Evolutionary conservation across 2,329 filamentous ascomycete genomes (phyloP).

Genomic region (Blumeria hordei): DNA sequence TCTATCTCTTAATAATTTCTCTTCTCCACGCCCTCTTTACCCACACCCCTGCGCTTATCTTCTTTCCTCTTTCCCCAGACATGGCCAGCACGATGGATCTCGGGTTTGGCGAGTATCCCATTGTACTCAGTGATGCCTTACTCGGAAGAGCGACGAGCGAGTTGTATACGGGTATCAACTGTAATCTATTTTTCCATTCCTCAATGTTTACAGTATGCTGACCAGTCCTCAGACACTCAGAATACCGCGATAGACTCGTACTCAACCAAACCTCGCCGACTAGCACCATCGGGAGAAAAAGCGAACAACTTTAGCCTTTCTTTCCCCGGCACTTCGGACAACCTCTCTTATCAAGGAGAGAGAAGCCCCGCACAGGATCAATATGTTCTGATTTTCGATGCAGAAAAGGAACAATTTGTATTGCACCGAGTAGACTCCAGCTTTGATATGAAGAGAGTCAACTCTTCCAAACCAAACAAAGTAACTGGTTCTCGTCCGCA

Average conservation of each 20-base stretch:
- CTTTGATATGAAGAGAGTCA: slow-evolving; percentile 67
- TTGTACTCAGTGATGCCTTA: slow-evolving; percentile 37
- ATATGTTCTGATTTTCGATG: slow-evolving; percentile 6
- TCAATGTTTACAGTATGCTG: slow-evolving; percentile 2
- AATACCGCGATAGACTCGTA: slow-evolving; percentile 14
- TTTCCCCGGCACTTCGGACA: slow-evolving; percentile 28
- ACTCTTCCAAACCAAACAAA: slow-evolving; percentile 40
- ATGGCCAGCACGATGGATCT: slow-evolving; percentile 24
- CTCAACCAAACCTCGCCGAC: slow-evolving; percentile 20
- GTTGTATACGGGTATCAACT: slow-evolving; percentile 34
- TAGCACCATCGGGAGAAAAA: slow-evolving; percentile 21
- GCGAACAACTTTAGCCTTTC: slow-evolving; percentile 22
- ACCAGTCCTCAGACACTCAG: slow-evolving; percentile 1
- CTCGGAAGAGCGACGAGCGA: slow-evolving; percentile 31
- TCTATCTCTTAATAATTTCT: no score
- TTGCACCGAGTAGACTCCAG: slow-evolving; percentile 62
- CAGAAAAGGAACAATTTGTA: slow-evolving; percentile 32
- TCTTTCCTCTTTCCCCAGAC: background rate
- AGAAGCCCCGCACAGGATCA: slow-evolving; percentile 17
- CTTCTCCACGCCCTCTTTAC: no score
- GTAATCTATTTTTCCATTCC: slow-evolving; percentile 19
- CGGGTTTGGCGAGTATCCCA: slow-evolving; percentile 35
- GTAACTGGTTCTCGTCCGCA: slow-evolving; percentile 36
- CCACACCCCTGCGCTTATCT: no score
- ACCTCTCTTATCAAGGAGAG: slow-evolving; percentile 35